A percentile compares a stretch with the other conserved stretches of the same genome.
Evolutionary conservation across 768 basidiomycete genomes (phyloP).

Genomic region (Trametes cubensis): DNA sequence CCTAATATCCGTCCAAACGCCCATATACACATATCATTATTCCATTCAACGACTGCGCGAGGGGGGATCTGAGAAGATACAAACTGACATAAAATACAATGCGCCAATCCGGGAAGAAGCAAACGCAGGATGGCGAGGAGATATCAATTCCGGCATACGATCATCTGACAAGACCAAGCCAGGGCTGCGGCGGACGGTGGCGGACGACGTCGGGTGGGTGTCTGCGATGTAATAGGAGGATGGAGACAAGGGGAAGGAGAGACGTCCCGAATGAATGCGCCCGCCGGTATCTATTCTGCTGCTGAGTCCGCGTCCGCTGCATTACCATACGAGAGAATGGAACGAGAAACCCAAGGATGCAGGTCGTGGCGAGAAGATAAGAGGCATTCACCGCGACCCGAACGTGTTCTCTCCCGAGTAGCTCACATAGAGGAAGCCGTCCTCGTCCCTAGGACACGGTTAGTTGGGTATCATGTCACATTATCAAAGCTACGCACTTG

Average conservation of each 20-base stretch:
- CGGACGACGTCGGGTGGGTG: conserved; percentile 16
- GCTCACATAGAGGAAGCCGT: conserved; percentile 97
- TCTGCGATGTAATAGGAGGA: background rate
- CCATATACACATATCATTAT: conserved; percentile 22
- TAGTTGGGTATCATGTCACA: background rate
- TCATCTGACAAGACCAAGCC: conserved; percentile 9
- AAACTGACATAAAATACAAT: conserved; percentile 25
- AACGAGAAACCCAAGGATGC: background rate
- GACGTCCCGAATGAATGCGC: conserved; percentile 11
- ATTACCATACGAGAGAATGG: conserved; percentile 4
- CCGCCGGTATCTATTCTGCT: conserved; percentile 24
- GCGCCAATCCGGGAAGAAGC: conserved; percentile 20
- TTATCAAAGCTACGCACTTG: conserved; percentile 65
- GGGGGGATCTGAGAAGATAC: conserved; percentile 21
- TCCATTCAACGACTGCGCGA: conserved; percentile 19
- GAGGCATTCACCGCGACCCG: conserved; percentile 44
- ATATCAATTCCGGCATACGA: conserved; percentile 16
- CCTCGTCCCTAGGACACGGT: conserved; percentile 79
- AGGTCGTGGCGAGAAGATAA: background rate
- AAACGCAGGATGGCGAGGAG: conserved; percentile 19
- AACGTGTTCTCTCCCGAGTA: conserved; percentile 99
- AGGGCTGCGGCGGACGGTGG: conserved; percentile 1
- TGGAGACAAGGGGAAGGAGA: background rate
- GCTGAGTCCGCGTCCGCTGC: conserved; percentile 21
- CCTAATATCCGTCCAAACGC: background rate